Base-by-base conservation (phyloP, 2,329 filamentous ascomycete species). In the Penicillium psychrosexuale region DNA sequence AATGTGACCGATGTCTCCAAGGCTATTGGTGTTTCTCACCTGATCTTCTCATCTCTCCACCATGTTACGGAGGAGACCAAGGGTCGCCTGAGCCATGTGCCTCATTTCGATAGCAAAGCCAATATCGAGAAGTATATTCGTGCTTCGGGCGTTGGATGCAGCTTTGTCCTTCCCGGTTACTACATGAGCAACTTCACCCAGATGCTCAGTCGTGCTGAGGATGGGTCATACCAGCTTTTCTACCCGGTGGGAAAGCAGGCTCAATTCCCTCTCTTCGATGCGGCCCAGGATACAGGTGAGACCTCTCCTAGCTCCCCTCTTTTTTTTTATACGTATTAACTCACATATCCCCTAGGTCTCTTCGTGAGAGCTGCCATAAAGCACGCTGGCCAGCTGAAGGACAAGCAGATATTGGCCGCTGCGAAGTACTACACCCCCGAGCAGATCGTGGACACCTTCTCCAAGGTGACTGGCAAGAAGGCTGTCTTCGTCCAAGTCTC, bases 361-460 rank as follows among this genome's bases (percentile, higher is more conserved):
- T 73, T 67, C 47, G 72, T 73, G 34, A 66, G 63, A 3, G 69
- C 66, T 0, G 63, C 64, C 5, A 59, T 75, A 5, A 68, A 71
- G 27, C 59, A 80, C 13, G 75, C 76, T 0, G 76, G 77, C 0
- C 70, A 72, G 45, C 76, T 76, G 22, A 67, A 75, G 1, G 78
- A 77, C 13, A 75, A 75, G 58, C 72, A 66, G 3, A 70, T 84
- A 30, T 69, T 73, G 17, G 81, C 72, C 0, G 79, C 80, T 0
- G 64, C 68, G 15, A 69, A 69, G 4, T 72, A 77, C 47, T 70
- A 71, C 56, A 77, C 70, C 5, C 62, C 74, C 8, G 61, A 70
- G 1, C 71, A 81, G 28, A 68, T 80, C 2, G 72, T 71, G 6
- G 63, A 66, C 3, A 67, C 70, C 5, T 69, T 82, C 40, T 66